Conservation (phyloP, 345 rosid species). For the Eucalyptus guilfoylei region DNA sequence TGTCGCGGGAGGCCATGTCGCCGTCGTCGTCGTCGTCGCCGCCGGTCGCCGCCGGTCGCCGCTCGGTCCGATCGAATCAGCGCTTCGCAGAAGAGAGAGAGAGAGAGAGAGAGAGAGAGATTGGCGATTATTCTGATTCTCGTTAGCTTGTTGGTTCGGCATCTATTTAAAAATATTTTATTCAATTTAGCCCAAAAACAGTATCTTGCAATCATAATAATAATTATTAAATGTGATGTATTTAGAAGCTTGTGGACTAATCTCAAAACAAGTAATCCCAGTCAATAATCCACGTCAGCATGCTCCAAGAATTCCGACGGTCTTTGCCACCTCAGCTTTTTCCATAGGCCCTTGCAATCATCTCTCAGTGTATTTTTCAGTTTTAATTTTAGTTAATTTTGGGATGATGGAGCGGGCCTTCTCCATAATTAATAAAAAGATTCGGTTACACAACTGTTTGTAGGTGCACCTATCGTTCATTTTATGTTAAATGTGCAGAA, state of each 20-base stretch:
- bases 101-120: background rate
- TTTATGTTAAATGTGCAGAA: too few relatives aligned
- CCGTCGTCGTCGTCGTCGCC: background rate
- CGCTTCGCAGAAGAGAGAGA: background rate
- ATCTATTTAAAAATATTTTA: background rate
- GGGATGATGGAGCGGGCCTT: too few relatives aligned
- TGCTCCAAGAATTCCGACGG: background rate
- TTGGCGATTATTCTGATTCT: background rate
- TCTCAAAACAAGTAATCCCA: background rate
- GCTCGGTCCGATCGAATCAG: background rate
- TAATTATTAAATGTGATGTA: background rate
- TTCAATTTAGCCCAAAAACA: background rate
- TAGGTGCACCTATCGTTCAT: background rate
- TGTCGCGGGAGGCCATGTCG: constrained; percentile 62
- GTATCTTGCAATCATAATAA: background rate
- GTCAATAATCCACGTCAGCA: background rate
- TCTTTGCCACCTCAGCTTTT: background rate
- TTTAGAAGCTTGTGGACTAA: background rate
- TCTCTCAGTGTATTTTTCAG: background rate
- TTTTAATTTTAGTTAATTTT: background rate
- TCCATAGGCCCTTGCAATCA: background rate
- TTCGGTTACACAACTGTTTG: background rate
- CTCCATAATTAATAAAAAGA: too few relatives aligned
- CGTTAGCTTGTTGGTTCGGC: background rate
- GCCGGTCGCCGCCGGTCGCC: background rate